Base-by-base conservation (phyloP, 495 filamentous ascomycete species). In the Polyplosphaeria fusca region DNA sequence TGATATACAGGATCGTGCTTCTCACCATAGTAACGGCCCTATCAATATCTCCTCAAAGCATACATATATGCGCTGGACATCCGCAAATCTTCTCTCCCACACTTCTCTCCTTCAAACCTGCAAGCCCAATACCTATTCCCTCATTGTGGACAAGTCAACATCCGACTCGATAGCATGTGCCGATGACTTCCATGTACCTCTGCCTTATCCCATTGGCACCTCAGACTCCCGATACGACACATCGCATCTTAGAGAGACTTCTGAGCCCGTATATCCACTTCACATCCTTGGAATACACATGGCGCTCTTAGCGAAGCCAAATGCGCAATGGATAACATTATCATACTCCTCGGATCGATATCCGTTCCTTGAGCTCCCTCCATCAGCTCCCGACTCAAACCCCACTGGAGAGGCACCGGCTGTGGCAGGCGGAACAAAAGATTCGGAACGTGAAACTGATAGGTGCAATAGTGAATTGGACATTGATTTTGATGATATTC, bases 131-230 rank as follows among this genome's bases (percentile, higher is more conserved):
- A 48, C 47, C 14, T 65, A 65, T 26, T 56, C 43, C 23, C 12
- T 65, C 37, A 52, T 67, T n/a, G 57, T 67, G 1, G 65, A 67
- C 19, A 67, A 67, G 39, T 62, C 55, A 19, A 65, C 61, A 4
- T 61, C 65, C 19, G 65, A 67, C 41, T 52, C 57, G 11, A 60
- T 67, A n/a, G 61, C 65, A 9, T 67, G 65, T 45, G 47, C 61
- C 3, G 53, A 64, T 13, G 58, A 61, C 44, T 13, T 60, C 7
- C 47, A 56, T 24, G 45, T 64, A 0, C 51, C 53, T 19, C 41
- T 61, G 4, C 60, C 55, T 11, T 63, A 65, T 32, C 52, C 39
- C 5, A 12, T 65, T 25, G 27, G 22, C 25, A 61, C 47, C 12
- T 20, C 50, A 16, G 16, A 25, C 16, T 25, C 25, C 11, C 5